Evolutionary conservation across 345 rosid species (phyloP).

Genomic region (Brassica napus): Da-Ae NC_063435.1:25563001-25563500

Average conservation of each 20-base stretch:
- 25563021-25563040: background rate
- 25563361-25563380: slow-evolving; percentile 1
- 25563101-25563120: background rate
- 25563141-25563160: background rate
- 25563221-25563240: background rate
- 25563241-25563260: background rate
- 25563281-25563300: background rate
- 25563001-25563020: background rate
- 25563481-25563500: too few species aligned
- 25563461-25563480: too few species aligned
- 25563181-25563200: background rate
- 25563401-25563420: background rate
- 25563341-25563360: slow-evolving; percentile 14
- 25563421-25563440: background rate
- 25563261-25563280: background rate
- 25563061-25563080: background rate
- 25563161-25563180: background rate
- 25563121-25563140: background rate
- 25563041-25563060: background rate
- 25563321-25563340: slow-evolving; percentile 13
- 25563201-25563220: slow-evolving; percentile 12
- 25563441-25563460: too few species aligned
- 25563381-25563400: background rate
- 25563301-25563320: background rate
- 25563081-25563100: background rate